Evolutionary conservation across 2,329 filamentous ascomycete species (phyloP).

Genomic region (Scedosporium apiospermum): DNA sequence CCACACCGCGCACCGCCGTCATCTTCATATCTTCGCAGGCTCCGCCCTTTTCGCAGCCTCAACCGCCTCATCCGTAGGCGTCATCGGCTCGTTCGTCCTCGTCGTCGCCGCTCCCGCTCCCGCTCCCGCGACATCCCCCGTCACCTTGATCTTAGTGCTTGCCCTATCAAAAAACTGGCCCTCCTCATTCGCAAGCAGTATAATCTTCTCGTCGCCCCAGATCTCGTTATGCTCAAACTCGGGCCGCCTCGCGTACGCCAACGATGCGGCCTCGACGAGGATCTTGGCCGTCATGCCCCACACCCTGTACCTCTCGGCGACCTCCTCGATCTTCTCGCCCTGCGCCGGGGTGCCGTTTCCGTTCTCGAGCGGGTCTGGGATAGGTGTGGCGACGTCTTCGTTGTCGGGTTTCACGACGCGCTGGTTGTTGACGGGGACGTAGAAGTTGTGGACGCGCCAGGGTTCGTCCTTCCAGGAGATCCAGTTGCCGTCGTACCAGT

Average conservation of each 20-base stretch:
- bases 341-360: slow-evolving; percentile 29
- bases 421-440: slow-evolving; percentile 69
- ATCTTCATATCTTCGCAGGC: slow-evolving; percentile 9
- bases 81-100: slow-evolving; percentile 9
- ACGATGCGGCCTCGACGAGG: slow-evolving; percentile 74
- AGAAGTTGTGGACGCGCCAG: slow-evolving; percentile 91
- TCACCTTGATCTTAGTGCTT: slow-evolving; percentile 17
- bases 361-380: slow-evolving; percentile 23
- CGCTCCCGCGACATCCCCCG: slow-evolving; percentile 7
- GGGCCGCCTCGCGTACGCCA: slow-evolving; percentile 75
- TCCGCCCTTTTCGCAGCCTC: slow-evolving; percentile 10
- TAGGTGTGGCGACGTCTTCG: slow-evolving; percentile 16
- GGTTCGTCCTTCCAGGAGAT: slow-evolving; percentile 63
- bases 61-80: slow-evolving; percentile 2
- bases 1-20: too few relatives aligned
- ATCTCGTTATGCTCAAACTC: slow-evolving; percentile 63
- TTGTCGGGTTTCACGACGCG: slow-evolving; percentile 50
- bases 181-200: slow-evolving; percentile 33
- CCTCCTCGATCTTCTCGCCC: slow-evolving; percentile 30
- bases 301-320: slow-evolving; percentile 62
- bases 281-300: slow-evolving; percentile 95
- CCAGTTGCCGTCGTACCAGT: slow-evolving; percentile 85
- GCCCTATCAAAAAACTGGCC: slow-evolving; percentile 35
- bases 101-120: background rate
- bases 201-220: slow-evolving; percentile 44